A percentile compares a stretch with the other conserved stretches of the same genome.
Evolutionary conservation across 176 grass and related monocot genomes (phyloP).

Genomic region (Musa troglodytarum): DNA sequence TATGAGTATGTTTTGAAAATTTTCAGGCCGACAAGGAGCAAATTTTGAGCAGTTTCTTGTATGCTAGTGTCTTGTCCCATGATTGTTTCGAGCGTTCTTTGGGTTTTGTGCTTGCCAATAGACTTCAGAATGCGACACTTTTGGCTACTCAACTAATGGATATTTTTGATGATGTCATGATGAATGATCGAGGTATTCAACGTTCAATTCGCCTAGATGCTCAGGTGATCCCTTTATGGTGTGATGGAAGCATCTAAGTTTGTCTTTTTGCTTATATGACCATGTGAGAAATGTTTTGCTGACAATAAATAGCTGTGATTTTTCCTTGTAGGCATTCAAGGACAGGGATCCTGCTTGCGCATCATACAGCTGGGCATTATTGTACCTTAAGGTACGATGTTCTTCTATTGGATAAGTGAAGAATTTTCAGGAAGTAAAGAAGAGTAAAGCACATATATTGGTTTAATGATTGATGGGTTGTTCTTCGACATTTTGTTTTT

Average conservation of each 20-base stretch:
- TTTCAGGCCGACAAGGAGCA: constrained; percentile 89
- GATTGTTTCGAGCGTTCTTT: constrained; percentile 73
- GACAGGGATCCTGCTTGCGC: constrained; percentile 92
- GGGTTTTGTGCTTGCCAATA: constrained; percentile 84
- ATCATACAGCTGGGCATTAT: constrained; percentile 88
- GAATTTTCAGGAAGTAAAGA: too few relatives aligned
- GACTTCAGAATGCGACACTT: constrained; percentile 83
- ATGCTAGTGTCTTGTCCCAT: constrained; percentile 82
- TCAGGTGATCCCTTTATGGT: constrained; percentile 43
- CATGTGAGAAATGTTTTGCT: neutral
- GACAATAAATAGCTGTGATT: constrained; percentile 14
- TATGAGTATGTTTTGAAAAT: neutral
- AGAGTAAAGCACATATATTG: too few relatives aligned
- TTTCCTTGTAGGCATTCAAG: constrained; percentile 70
- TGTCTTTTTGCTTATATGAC: neutral
- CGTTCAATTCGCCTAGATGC: constrained; percentile 90
- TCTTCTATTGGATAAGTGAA: neutral
- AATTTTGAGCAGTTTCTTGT: constrained; percentile 95
- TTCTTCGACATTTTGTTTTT: neutral
- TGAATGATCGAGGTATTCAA: constrained; percentile 65
- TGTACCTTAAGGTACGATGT: constrained; percentile 74
- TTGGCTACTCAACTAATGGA: constrained; percentile 92
- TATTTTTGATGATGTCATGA: constrained; percentile 90
- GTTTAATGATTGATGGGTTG: too few relatives aligned
- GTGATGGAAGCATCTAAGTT: constrained; percentile 9